Conservation (phyloP, 2,329 filamentous ascomycete genomes). For the Microcera coccophila region DNA sequence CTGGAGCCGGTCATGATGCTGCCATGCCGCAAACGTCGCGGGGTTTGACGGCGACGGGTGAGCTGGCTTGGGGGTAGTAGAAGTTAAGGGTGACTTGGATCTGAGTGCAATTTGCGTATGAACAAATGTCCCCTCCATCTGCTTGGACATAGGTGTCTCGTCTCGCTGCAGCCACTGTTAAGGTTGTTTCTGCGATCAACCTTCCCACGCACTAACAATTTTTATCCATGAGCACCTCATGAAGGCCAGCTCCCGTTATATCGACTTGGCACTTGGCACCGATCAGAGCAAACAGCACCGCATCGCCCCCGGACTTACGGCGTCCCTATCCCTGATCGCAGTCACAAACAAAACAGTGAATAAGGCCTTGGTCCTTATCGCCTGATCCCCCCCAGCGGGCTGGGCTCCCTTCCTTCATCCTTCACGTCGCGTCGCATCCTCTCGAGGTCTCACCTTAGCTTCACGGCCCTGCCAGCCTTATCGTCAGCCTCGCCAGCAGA, state of each 20-base stretch:
- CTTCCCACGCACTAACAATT: neutral
- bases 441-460: constrained; percentile 13
- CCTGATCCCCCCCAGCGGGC: constrained; percentile 16
- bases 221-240: neutral
- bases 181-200: neutral
- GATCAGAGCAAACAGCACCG: neutral
- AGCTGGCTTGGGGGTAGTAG: too few species aligned
- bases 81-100: too few species aligned
- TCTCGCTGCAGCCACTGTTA: neutral
- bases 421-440: constrained; percentile 17
- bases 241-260: neutral
- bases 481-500: neutral
- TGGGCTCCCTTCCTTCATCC: constrained; percentile 13
- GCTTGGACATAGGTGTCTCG: too few species aligned
- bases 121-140: too few species aligned
- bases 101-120: too few species aligned
- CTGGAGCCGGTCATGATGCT: too few species aligned
- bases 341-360: constrained; percentile 10
- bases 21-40: too few species aligned
- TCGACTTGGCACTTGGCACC: too few species aligned
- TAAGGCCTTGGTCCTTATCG: constrained; percentile 8
- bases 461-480: constrained; percentile 17
- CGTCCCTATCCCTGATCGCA: too few species aligned
- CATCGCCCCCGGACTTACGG: neutral
- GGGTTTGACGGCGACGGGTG: too few species aligned